Evolutionary conservation across 768 basidiomycete genomes (phyloP).

Genomic region (Amylocystis lapponica): DNA sequence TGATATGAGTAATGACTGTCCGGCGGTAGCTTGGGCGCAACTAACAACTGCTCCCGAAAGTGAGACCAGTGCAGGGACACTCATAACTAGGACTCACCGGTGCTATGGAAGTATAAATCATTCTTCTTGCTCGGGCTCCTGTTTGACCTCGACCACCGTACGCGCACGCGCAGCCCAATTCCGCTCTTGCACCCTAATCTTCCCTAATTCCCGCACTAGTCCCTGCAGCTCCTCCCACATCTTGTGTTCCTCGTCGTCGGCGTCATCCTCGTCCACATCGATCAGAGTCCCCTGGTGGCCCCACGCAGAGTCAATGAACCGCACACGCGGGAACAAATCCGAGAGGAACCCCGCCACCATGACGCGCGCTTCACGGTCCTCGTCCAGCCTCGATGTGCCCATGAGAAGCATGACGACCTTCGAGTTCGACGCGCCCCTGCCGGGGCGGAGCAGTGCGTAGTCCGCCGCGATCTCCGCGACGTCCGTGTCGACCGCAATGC

Average conservation of each 20-base stretch:
- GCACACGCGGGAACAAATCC: constrained; percentile 8
- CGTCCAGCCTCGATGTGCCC: neutral
- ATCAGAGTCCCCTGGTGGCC: neutral
- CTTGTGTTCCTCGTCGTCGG: neutral
- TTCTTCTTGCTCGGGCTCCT: neutral
- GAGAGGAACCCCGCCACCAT: constrained; percentile 8
- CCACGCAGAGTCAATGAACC: constrained; percentile 4
- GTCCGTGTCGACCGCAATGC: constrained; percentile 6
- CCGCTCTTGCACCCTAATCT: constrained; percentile 7
- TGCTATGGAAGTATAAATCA: too few species aligned
- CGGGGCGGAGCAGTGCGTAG: constrained; percentile 2
- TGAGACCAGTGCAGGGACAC: too few species aligned
- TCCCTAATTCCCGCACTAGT: constrained; percentile 5
- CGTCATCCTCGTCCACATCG: neutral
- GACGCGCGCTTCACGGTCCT: neutral
- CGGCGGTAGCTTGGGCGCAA: too few species aligned
- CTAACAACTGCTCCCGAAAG: too few species aligned
- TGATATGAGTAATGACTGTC: too few species aligned
- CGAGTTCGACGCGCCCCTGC: constrained; percentile 1
- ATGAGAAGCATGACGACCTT: neutral
- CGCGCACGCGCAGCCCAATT: constrained; percentile 1
- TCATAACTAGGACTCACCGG: too few species aligned
- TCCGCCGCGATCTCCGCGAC: constrained; percentile 4
- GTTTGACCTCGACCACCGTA: neutral
- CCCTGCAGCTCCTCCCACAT: neutral